Evolutionary conservation across 1,284 basidiomycete species (phyloP).

Genomic region (Malassezia brasiliensis): DNA sequence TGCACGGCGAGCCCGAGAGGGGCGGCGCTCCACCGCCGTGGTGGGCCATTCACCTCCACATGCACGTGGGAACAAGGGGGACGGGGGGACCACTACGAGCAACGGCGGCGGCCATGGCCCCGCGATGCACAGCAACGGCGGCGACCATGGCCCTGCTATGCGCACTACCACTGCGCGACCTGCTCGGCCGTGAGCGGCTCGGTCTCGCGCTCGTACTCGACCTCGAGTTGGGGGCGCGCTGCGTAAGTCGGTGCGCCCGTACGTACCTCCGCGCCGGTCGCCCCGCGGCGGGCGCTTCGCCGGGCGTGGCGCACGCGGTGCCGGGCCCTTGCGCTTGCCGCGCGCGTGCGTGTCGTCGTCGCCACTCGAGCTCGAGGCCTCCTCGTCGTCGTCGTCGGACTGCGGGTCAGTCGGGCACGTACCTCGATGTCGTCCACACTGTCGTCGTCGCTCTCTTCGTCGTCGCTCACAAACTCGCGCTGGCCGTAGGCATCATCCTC

Average conservation of each 20-base stretch:
- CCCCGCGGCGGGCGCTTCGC: conserved; percentile 11
- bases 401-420: neutral
- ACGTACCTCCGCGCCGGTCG: conserved; percentile 3
- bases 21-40: no score
- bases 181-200: conserved; percentile 55
- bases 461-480: conserved; percentile 42
- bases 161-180: conserved; percentile 35
- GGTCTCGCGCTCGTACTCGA: conserved; percentile 88
- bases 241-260: conserved; percentile 2
- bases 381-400: conserved; percentile 10
- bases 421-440: conserved; percentile 18
- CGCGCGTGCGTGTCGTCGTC: conserved; percentile 20
- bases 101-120: no score
- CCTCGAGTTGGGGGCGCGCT: conserved; percentile 61
- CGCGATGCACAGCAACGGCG: no score
- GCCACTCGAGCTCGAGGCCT: conserved; percentile 17
- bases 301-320: neutral
- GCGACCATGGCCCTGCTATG: no score
- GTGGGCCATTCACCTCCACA: no score
- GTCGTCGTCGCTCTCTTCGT: conserved; percentile 28
- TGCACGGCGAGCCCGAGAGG: no score
- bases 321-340: conserved; percentile 8
- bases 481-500: conserved; percentile 34
- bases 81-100: no score
- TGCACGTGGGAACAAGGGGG: no score